These are phyloP conservation scores for Gracilariopsis chorda DNA, from an alignment of 23 red algal genomes.

Conservation along the genomic window DNA sequence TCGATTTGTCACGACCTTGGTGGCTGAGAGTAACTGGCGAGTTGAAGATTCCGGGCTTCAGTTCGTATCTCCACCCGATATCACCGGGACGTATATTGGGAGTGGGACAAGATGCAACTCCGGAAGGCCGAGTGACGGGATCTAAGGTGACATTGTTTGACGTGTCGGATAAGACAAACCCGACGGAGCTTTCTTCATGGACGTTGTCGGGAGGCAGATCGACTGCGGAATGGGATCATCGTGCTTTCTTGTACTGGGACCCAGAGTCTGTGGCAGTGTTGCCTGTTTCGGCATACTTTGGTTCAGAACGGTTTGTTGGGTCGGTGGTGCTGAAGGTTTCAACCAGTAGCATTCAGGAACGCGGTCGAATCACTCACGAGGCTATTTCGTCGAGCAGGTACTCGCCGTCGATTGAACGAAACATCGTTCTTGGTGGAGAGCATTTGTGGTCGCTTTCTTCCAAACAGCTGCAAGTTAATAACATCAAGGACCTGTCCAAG, in stretches of 20 bases:
- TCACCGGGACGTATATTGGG: constrained; percentile 40
- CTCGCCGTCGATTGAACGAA: constrained; percentile 1
- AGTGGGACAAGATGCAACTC: constrained; percentile 57
- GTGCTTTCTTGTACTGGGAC: constrained; percentile 64
- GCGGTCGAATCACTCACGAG: constrained; percentile 31
- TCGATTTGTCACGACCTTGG: constrained; percentile 35
- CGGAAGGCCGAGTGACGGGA: not conserved
- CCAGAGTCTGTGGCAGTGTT: constrained; percentile 37
- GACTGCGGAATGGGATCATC: constrained; percentile 64
- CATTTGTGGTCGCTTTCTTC: constrained; percentile 58
- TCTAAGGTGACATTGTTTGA: constrained; percentile 65
- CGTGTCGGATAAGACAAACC: constrained; percentile 29
- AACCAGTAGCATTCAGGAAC: constrained; percentile 20
- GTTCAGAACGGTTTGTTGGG: constrained; percentile 6
- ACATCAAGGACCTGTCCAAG: not conserved
- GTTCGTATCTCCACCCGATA: constrained; percentile 54
- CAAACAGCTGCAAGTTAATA: constrained; percentile 28
- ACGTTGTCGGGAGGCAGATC: constrained; percentile 1
- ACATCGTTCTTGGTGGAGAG: constrained; percentile 32
- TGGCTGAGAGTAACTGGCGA: constrained; percentile 52
- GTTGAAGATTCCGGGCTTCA: constrained; percentile 65
- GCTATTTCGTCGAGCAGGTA: not conserved
- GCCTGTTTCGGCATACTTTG: constrained; percentile 18
- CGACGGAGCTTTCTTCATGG: constrained; percentile 51
- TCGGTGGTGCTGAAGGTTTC: constrained; percentile 41